Conservation (phyloP, 306 rosid genomes). For the Prinsepia uniflora region DNA sequence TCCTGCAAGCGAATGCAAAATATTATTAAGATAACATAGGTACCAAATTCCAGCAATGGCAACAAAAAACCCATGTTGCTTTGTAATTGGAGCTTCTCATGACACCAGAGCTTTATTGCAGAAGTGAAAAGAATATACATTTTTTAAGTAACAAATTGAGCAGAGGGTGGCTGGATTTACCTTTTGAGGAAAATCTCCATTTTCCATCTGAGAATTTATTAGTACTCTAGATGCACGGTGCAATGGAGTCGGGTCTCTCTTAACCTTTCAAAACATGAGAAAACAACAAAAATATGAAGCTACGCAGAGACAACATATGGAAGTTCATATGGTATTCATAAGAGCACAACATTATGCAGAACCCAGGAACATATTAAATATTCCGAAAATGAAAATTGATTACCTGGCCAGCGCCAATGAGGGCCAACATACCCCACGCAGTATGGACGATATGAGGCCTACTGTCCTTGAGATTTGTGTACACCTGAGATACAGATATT, state of each 20-base stretch:
- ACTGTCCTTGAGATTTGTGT: constrained; percentile 28
- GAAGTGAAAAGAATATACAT: not conserved
- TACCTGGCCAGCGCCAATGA: constrained; percentile 38
- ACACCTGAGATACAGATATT: constrained; percentile 17
- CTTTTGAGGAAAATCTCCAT: constrained; percentile 40
- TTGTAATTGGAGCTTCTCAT: not conserved
- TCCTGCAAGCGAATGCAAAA: constrained; percentile 18
- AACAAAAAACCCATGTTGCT: not conserved
- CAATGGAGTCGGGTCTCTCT: constrained; percentile 33
- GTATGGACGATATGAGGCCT: constrained; percentile 39
- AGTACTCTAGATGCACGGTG: constrained; percentile 32
- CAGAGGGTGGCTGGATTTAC: constrained; percentile 9
- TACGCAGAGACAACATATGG: not conserved
- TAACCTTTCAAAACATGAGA: constrained; percentile 15
- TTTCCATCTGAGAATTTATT: constrained; percentile 30
- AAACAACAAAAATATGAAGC: not conserved
- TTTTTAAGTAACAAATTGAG: not conserved
- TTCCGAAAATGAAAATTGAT: not conserved
- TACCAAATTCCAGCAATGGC: not conserved
- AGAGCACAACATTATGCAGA: constrained; percentile 3
- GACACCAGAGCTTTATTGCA: not conserved
- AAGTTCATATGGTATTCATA: not conserved
- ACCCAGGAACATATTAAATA: not conserved
- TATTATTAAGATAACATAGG: not conserved
- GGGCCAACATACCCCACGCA: constrained; percentile 38